Base-by-base conservation (phyloP, 1,284 basidiomycete genomes). In the Farysia itapuensis region DNA sequence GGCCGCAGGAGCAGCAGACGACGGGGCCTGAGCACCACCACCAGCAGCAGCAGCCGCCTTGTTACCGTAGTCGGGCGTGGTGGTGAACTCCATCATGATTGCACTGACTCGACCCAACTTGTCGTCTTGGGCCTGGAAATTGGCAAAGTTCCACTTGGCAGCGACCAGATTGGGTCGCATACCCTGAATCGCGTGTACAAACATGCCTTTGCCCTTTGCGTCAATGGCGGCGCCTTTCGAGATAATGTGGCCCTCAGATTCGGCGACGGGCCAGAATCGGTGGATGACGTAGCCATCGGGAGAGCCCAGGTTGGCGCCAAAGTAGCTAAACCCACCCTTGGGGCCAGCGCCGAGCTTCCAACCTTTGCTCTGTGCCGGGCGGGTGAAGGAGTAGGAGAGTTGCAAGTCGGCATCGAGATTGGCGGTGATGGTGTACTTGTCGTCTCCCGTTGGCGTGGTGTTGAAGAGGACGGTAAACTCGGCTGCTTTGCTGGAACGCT, bases 111-210 rank as follows among this genome's bases (percentile, higher is more conserved):
- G 86, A n/a, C 85, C 88, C 18, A 79, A 38, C 34, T 65, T 64
- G 11, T 60, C 54, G 15, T 60, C 48, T 5, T 60, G 29, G 22
- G 77, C 78, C 23, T 82, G 81, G 82, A 99, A 99, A 79, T 89
- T 84, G 40, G 82, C 86, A 81, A 98, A 99, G 81, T 97, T 97
- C 95, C 95, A 99, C 18, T 86, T 81, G 14, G 89, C 81, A 4
- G 95, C 95, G 57, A 96, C 85, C 44, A 92, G 83, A 78, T 99
- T 91, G 42, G 93, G 91, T 9, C 92, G 85, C 91, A 99, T 96
- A 70, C 93, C 94, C 78, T 98, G 95, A 77, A 98, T 94, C 21
- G 95, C 94, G 78, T 95, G 90, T 18, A 95, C 83, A 75, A 96
- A 88, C 85, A 92, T 89, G 28, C 89, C 93, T n/a, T 85, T 81